Percentiles rank a stretch among this genome's conserved stretches.
Conservation (phyloP, 768 basidiomycete genomes). For the Kwoniella botswanensis region DNA sequence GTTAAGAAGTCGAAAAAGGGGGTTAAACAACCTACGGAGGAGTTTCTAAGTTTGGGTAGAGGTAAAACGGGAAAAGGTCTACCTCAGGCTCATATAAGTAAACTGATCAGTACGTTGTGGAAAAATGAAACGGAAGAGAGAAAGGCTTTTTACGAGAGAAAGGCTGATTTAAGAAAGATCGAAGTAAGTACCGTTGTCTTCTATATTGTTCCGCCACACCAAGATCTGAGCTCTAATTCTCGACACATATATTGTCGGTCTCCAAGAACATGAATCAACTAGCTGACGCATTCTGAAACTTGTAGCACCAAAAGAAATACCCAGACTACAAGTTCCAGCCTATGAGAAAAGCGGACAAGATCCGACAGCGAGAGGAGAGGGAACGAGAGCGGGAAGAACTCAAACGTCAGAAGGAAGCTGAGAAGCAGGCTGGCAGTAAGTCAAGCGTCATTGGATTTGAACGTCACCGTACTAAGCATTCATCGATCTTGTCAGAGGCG, state of each 20-base stretch:
- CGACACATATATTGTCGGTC: not conserved
- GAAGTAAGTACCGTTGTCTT: conserved; percentile 51
- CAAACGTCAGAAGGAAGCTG: conserved; percentile 33
- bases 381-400: conserved; percentile 42
- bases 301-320: conserved; percentile 49
- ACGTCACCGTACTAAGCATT: not conserved
- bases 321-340: conserved; percentile 58
- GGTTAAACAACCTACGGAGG: conserved; percentile 36
- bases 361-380: conserved; percentile 42
- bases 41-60: conserved; percentile 34
- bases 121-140: conserved; percentile 63
- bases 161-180: conserved; percentile 50
- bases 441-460: not conserved
- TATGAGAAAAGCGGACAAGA: conserved; percentile 49
- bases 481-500: conserved; percentile 7
- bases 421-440: conserved; percentile 22
- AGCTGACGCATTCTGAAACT: not conserved
- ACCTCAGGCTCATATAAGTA: conserved; percentile 71
- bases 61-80: conserved; percentile 57
- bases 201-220: too few species aligned
- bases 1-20: conserved; percentile 42
- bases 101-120: conserved; percentile 71
- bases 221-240: too few species aligned
- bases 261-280: not conserved
- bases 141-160: conserved; percentile 58